Base-by-base conservation (phyloP, 2,329 filamentous ascomycete species). In the Corinectria fuckeliana region DNA sequence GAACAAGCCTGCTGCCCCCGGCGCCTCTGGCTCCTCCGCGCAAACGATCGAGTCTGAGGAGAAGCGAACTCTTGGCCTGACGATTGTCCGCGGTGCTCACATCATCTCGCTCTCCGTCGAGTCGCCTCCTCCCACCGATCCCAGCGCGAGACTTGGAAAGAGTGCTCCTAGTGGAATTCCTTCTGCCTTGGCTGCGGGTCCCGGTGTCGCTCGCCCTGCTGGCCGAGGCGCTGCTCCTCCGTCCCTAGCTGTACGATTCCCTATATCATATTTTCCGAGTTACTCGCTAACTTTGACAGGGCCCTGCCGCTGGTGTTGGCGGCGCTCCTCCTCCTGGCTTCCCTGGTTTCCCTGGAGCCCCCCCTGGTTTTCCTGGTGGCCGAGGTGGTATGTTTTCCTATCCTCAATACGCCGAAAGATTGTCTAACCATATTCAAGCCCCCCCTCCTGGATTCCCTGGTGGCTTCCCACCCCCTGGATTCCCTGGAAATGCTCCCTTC, bases 51-150 rank as follows among this genome's bases (percentile, higher is more conserved):
- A 97, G 80, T 88, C 90, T 13, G 94, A 99, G 80, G 95, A 98
- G 81, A 98, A 98, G 85, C 90, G 95, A 72, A 96, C 93, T n/a
- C 87, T 99, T 32, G 95, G 95, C 58, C 84, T 99, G 65, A 93
- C 92, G 16, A 99, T 99, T 70, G 87, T 99, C 64, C 92, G 95
- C 71, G 95, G 95, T 72, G 92, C 93, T 57, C 91, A 97, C 69
- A 95, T 99, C 63, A 91, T 99, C 64, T 97, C 93, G 20, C 87
- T 96, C 62, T 96, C 94, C 8, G 93, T 97, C 64, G 96, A 99
- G 74, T 96, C 94, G 58, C 94, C 95, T 55, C 95, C 95, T 45
- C 94, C 96, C 9, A 92, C 93, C 71, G 95, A 99, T 72, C 94
- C 95, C 54, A 92, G 93, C 69, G 88, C 94, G 48, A 87, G 95